Base-by-base conservation (phyloP, 371 early-diverging fungal species). In the Mucor ambiguus region DNA sequence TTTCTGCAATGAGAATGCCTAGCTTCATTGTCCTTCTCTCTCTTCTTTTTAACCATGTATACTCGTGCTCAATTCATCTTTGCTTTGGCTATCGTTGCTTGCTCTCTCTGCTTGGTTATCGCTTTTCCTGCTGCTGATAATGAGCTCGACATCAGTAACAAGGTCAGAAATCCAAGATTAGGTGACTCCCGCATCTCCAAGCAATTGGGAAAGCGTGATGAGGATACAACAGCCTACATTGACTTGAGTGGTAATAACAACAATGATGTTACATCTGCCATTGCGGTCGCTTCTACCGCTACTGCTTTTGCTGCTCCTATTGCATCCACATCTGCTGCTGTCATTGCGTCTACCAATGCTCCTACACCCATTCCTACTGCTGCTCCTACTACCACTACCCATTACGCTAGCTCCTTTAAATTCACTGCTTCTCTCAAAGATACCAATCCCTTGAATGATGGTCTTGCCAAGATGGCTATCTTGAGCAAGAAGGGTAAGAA, bases 321-420 rank as follows among this genome's bases (percentile, higher is more conserved):
- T 52, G 26, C 26, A 28, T 28, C 49, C 26, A 14, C 67, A 43
- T 60, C 61, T 29, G 59, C 66, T 29, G 29, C 73, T 44, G 30
- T 60, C 38, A 41, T 54, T 14, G 22, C 26, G 11, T 16, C 41
- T 41, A 41, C 41, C 14, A 41, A 41, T 46, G 54, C 55, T 58
- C 54, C 57, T 14, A 44, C 59, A 49, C 26, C 49, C 8, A 49
- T 20, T 20, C 12, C 67, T 28, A 35, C 63, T 16, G 20, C 59
- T 30, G 48, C 44, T 22, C 16, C 60, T n/a, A 60, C 44, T 4
- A 12, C 60, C 18, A 60, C 44, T 16, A 26, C 60, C 16, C 46
- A 9, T 46, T 46, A 46, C 4, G 20, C 46, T 46, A 20, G 46
- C 20, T 11, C 46, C 20, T 46, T 46, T 46, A 11, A 3, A 10